Evolutionary conservation across 2,329 filamentous ascomycete species (phyloP), one percentile per base, ranked within the genome.

Genomic region (Periconia digitata): DNA sequence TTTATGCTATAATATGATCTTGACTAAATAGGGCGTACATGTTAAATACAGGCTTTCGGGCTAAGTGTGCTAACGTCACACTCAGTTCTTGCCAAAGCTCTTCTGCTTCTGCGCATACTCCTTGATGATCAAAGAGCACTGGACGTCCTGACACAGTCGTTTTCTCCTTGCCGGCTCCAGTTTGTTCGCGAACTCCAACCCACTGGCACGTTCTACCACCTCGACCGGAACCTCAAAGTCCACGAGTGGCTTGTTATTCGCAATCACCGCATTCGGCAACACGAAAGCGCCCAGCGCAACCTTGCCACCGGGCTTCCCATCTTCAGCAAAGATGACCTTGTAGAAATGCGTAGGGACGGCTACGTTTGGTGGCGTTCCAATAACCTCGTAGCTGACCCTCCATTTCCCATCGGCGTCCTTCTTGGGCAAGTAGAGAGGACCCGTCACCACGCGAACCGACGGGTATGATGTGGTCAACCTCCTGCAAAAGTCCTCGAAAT

Each of bases 261-360:
- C 79, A 60, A 99, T 99, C 16, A 76, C 79, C 2, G 90, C 91
- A 71, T 99, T 99, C 15, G 94, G 94, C 62, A 99, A 79, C 44
- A 99, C 92, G 66, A 99, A 99, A 7, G 94, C 94, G 39, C 90
- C 94, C 29, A 99, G 76, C 24, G 91, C 90, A 27, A 99, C 94
- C 22, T 70, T 69, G 10, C 67, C 66, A 16, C 89, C 89, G 8
- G 70, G 73, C 49, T 68, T 73, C 3, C 87, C 89, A 64, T 96
- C 90, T 75, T 99, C 94, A 21, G 90, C 94, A 65, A 94, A 95
- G 61, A 99, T 94, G 66, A 99, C 90, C 78, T 99, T 99, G 82
- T 96, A 99, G 76, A 99, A 99, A 73, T 99, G 94, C 18, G 94
- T 99, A 3, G 94, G 94, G 44, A 99, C 94, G 21, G 94, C 92